Conservation (phyloP, 768 basidiomycete genomes). For the Lentinula aciculospora region DNA sequence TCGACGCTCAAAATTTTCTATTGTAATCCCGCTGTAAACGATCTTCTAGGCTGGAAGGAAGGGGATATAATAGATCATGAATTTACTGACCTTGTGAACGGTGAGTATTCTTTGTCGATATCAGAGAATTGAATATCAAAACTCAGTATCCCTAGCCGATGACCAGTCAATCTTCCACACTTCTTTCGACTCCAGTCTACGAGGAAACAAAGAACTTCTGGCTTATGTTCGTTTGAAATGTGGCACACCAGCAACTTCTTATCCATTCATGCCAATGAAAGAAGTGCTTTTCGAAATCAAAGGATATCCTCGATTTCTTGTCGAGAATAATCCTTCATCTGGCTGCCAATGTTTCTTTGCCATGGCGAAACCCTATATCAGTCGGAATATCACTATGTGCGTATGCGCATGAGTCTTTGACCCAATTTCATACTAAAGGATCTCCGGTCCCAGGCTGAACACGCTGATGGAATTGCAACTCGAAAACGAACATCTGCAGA, state of each 20-base stretch:
- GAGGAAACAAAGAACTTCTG: constrained; percentile 43
- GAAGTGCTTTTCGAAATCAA: constrained; percentile 68
- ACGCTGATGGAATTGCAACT: constrained; percentile 79
- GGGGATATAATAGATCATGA: constrained; percentile 66
- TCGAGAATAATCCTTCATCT: constrained; percentile 23
- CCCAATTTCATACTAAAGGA: neutral
- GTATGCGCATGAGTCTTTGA: constrained; percentile 15
- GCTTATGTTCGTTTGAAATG: constrained; percentile 57
- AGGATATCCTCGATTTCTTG: constrained; percentile 53
- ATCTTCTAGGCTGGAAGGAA: constrained; percentile 75
- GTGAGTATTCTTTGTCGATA: constrained; percentile 29
- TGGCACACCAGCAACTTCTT: constrained; percentile 26
- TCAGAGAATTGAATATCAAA: constrained; percentile 4
- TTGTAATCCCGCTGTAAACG: constrained; percentile 61
- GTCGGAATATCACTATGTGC: constrained; percentile 65
- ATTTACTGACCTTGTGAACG: constrained; percentile 57
- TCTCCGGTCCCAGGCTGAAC: constrained; percentile 45
- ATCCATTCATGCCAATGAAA: constrained; percentile 22
- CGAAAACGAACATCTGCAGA: constrained; percentile 78
- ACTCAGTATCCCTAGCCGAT: constrained; percentile 34
- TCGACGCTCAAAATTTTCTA: constrained; percentile 58
- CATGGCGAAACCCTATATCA: constrained; percentile 73
- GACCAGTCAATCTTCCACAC: constrained; percentile 53
- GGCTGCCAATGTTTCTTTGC: constrained; percentile 64
- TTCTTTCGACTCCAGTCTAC: constrained; percentile 52